Evolutionary conservation across 148 eudicot species (phyloP), one percentile per base, ranked within the genome.

Genomic region (Nepenthes gracilis): DNA sequence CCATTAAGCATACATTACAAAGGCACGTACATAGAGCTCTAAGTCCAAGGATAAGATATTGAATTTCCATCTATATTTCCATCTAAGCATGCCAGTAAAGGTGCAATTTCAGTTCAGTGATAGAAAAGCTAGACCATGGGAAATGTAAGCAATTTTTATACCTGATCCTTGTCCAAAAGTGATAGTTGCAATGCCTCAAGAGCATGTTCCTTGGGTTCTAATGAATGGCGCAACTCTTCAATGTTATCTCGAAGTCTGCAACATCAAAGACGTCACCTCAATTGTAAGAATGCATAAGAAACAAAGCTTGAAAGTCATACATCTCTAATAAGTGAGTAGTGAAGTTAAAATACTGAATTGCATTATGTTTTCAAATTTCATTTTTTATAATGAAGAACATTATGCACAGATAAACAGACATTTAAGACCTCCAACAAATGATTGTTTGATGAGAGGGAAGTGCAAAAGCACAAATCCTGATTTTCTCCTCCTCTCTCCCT

Each of bases 161-260:
- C 99, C 96, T 93, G 96, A 13, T 88, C 92, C 74, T 93, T 93
- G 68, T 88, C 99, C 53, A 63, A 54, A 62, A 93, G 82, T 48
- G 95, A 82, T 61, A 84, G 95, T 58, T 89, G 89, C 65, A 89
- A 60, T n/a, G 81, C 67, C 76, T 84, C 96, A 64, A 93, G 64
- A 74, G 96, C 94, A 76, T 80, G 85, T 61, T 93, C 92, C 64
- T 93, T 88, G 47, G 99, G 99, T 73, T 70, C 82, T 70, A 93
- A 69, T 15, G 96, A 83, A 72, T 74, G 83, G 36, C 95, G 99
- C 59, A 93, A 72, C 70, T 93, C 99, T 80, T 93, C 99, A 64
- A 93, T 70, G 64, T 77, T 85, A 64, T 93, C 99, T 66, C 96
- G 81, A 71, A 93, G 92, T 79, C 99, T 93, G 77, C 54, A 71